phyloP scores from a whole-genome alignment of 176 grass and related monocot genomes.

The Paspalum notatum region DNA sequence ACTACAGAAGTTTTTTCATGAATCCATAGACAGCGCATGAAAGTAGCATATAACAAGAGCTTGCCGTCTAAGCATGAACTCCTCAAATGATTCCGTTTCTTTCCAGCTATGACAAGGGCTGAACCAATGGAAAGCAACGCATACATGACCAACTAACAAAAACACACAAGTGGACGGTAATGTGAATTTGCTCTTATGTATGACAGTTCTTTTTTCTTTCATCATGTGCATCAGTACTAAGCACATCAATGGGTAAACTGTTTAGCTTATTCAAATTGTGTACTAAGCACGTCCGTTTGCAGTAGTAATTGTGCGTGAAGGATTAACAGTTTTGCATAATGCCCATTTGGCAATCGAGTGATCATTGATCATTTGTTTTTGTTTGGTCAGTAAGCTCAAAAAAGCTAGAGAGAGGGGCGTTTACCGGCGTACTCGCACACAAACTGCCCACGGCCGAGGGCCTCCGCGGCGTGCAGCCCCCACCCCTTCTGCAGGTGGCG shows the following conservation, averaged over 20 bases:
- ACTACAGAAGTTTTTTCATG: conserved; percentile 11
- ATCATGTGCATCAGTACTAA: not conserved
- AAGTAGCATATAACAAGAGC: not conserved
- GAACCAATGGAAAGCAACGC: not conserved
- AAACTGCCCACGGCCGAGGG: conserved; percentile 47
- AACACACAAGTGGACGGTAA: not conserved
- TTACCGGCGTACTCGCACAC: conserved; percentile 88
- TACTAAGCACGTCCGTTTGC: too few relatives aligned
- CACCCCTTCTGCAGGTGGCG: conserved; percentile 72
- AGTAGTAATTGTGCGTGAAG: not conserved
- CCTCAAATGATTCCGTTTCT: not conserved
- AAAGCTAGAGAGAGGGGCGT: not conserved
- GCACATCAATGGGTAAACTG: not conserved
- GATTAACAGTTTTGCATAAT: not conserved
- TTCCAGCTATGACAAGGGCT: not conserved
- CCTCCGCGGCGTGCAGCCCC: conserved; percentile 68
- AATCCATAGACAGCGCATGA: not conserved
- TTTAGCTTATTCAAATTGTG: too few relatives aligned
- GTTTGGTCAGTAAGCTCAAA: not conserved
- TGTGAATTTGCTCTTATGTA: not conserved
- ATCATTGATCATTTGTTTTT: conserved; percentile 1
- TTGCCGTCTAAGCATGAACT: conserved; percentile 9
- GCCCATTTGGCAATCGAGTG: not conserved
- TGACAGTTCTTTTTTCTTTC: not conserved
- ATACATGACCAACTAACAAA: not conserved